These are phyloP conservation scores for Monilinia laxa DNA, from an alignment of 2,329 filamentous ascomycete genomes.

Conservation along the genomic window DNA sequence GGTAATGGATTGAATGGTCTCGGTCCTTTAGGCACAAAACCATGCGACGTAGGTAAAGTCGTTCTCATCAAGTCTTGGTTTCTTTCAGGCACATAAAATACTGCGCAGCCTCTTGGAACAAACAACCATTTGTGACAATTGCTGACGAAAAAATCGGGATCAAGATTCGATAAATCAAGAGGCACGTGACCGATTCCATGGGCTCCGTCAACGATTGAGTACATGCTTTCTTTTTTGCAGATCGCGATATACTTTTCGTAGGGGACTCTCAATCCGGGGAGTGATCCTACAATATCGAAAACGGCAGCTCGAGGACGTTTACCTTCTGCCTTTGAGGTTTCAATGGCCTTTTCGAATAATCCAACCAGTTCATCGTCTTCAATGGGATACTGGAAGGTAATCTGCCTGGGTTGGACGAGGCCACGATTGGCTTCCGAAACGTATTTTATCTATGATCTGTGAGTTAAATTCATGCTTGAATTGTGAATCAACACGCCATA, in stretches of 20 bases:
- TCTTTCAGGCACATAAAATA: conserved; percentile 73
- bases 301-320: conserved; percentile 66
- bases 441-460: conserved; percentile 47
- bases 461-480: not conserved
- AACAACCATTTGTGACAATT: conserved; percentile 94
- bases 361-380: conserved; percentile 65
- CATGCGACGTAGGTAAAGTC: conserved; percentile 77
- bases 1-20: conserved; percentile 43
- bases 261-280: conserved; percentile 77
- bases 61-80: conserved; percentile 75
- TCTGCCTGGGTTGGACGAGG: conserved; percentile 49
- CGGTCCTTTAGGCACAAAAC: conserved; percentile 56
- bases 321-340: conserved; percentile 52
- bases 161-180: conserved; percentile 63
- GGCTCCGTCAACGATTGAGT: conserved; percentile 74
- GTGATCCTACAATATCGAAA: conserved; percentile 77
- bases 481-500: not conserved
- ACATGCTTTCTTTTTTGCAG: conserved; percentile 65
- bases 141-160: conserved; percentile 82
- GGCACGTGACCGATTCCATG: conserved; percentile 80
- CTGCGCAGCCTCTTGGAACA: conserved; percentile 74
- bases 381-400: conserved; percentile 67
- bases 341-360: conserved; percentile 60
- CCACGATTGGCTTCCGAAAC: conserved; percentile 62
- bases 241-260: conserved; percentile 65